phyloP scores from a whole-genome alignment of 495 filamentous ascomycete species.

The Durotheca rogersii region DNA sequence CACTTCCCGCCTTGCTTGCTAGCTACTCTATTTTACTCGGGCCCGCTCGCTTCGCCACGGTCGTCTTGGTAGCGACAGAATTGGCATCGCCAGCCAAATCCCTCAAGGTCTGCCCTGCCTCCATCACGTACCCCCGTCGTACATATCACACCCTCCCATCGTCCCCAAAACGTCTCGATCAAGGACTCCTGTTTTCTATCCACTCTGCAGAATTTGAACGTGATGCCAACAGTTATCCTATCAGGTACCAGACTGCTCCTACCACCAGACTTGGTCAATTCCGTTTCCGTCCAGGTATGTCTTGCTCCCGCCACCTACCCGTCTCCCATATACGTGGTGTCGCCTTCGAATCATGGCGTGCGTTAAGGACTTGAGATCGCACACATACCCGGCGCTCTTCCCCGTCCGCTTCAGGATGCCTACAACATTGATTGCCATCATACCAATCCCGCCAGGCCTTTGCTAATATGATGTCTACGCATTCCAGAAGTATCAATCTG shows the following conservation, averaged over 20 bases:
- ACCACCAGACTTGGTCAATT: conserved; percentile 8
- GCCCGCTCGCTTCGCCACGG: conserved; percentile 52
- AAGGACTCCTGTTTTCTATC: background rate
- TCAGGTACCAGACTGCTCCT: conserved; percentile 8
- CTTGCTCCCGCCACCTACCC: too few species aligned
- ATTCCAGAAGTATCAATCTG: background rate
- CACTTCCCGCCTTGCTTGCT: conserved; percentile 53
- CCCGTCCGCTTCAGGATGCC: too few species aligned
- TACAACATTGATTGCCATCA: too few species aligned
- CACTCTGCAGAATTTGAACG: background rate
- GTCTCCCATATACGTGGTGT: too few species aligned
- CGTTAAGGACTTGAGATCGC: too few species aligned
- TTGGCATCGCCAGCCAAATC: conserved; percentile 36
- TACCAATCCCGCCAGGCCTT: background rate
- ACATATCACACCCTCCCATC: background rate
- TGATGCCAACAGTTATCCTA: background rate
- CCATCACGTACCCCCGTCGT: too few species aligned
- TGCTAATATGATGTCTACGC: background rate
- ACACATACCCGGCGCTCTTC: too few species aligned
- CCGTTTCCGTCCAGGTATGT: conserved; percentile 18
- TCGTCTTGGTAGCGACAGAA: conserved; percentile 51
- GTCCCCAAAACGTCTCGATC: too few species aligned
- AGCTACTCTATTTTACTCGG: conserved; percentile 58
- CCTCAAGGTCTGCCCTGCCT: conserved; percentile 26
- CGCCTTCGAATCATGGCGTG: too few species aligned